These are phyloP conservation scores for Colletotrichum abscissum DNA, from an alignment of 2,329 filamentous ascomycete genomes.

Conservation along the genomic window DNA sequence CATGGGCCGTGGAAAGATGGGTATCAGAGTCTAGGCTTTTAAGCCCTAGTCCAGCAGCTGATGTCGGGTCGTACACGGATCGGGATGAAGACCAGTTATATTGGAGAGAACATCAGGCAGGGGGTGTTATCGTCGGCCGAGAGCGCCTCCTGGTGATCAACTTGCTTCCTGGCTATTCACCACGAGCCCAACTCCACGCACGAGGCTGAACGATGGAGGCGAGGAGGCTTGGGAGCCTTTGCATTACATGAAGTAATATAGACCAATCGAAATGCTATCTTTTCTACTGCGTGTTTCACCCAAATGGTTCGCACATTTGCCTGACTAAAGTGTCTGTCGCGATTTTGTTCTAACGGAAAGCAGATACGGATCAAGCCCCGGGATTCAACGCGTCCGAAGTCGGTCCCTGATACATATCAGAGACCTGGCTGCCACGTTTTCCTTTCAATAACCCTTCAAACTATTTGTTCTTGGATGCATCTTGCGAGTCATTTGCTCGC, in stretches of 20 bases:
- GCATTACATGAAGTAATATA: neutral
- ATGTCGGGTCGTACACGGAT: slow-evolving; percentile 6
- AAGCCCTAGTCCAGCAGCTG: neutral
- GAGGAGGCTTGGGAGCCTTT: slow-evolving; percentile 9
- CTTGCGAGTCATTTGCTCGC: slow-evolving; percentile 6
- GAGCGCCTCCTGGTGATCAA: neutral
- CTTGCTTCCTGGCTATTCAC: neutral
- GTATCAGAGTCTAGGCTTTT: neutral
- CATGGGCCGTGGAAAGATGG: neutral
- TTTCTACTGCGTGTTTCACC: slow-evolving; percentile 24
- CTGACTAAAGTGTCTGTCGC: neutral
- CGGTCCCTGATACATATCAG: slow-evolving; percentile 13
- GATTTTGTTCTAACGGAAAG: neutral
- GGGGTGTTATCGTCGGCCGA: neutral
- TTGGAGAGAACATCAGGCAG: neutral
- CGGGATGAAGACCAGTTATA: neutral
- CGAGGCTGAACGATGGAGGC: slow-evolving; percentile 3
- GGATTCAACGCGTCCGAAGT: neutral
- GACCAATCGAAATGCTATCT: slow-evolving; percentile 7
- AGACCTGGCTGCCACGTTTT: slow-evolving; percentile 36
- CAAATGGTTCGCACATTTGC: neutral
- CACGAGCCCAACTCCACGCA: neutral
- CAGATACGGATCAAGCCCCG: neutral
- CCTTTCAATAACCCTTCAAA: slow-evolving; percentile 28
- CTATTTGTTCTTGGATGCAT: slow-evolving; percentile 30